Base-by-base conservation (phyloP, 2,329 filamentous ascomycete species). In the Cadophora gregata region DNA sequence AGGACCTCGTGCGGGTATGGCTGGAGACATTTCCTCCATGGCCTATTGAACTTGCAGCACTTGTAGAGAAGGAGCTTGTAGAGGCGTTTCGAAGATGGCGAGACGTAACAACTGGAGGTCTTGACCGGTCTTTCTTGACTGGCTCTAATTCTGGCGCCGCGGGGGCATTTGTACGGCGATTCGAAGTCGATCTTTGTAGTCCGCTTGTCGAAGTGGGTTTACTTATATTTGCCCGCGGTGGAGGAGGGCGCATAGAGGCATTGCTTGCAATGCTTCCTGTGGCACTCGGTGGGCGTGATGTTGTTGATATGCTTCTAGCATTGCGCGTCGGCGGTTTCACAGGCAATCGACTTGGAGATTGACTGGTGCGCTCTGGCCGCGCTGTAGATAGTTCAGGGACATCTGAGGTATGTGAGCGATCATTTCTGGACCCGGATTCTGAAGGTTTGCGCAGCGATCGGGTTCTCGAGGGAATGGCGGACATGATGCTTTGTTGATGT, bases 291-390 rank as follows among this genome's bases (percentile, higher is more conserved):
- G 74, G 71, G 56, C 74, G 66, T 8, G 61, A 66, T 27, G 70
- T 64, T 59, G 69, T 68, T 60, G 70, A 68, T 29, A 63, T 65
- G 21, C 68, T 72, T 62, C 75, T 67, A 16, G 73, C 69, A 2
- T 51, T 59, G 42, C 65, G 65, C 24, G 65, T 64, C 19, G 61
- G 51, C 29, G 71, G 72, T 63, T 72, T 75, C 50, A 75, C 69
- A 12, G 76, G 76, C 31, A 78, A 70, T 65, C 75, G 72, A 69
- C 75, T 77, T 45, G 76, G 75, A 55, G 75, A 77, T 63, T 73
- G 71, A 65, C 63, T 70, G 7, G 27, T 65, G 29, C 67, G 70
- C 33, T 69, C 66, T 55, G 63, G 45, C 45, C 64, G 61, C 8
- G 33, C 45, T 24, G 51, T 25, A 42, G 36, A 69, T n/a, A 33